Conservation (phyloP, 129 eudicot genomes). For the Chrysanthemum seticuspe region DNA sequence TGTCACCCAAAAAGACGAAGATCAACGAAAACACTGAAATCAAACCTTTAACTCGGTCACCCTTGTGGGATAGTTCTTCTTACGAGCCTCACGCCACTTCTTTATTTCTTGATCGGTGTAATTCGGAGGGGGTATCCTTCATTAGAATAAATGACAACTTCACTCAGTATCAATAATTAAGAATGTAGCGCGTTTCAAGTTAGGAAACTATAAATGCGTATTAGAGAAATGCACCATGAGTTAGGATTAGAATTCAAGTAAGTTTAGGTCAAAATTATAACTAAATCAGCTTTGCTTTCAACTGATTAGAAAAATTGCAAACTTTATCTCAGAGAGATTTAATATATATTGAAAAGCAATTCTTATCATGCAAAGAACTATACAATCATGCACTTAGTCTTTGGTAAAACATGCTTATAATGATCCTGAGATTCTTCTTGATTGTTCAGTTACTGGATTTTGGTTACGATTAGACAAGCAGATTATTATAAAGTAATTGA, state of each 20-base stretch:
- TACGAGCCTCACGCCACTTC: conserved; percentile 87
- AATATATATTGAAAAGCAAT: not conserved
- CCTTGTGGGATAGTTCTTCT: conserved; percentile 67
- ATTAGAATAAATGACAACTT: conserved; percentile 11
- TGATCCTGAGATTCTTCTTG: not conserved
- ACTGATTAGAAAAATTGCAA: not conserved
- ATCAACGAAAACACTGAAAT: conserved; percentile 9
- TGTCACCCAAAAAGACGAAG: not conserved
- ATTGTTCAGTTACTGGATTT: not conserved
- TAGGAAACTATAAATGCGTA: not conserved
- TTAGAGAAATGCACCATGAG: not conserved
- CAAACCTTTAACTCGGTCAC: conserved; percentile 54
- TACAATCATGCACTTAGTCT: not conserved
- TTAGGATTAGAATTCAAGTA: conserved; percentile 2
- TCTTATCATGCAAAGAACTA: conserved; percentile 1
- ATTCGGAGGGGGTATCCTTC: conserved; percentile 40
- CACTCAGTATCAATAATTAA: conserved; percentile 4
- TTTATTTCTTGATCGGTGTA: conserved; percentile 76
- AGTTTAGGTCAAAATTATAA: not conserved
- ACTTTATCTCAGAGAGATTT: not conserved
- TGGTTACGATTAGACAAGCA: not conserved
- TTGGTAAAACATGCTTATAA: not conserved
- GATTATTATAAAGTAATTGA: too few relatives aligned
- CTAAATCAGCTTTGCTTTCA: not conserved
- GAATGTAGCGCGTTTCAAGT: not conserved